Evolutionary conservation across 305 asterid species (phyloP).

Genomic region (Solanum hybrid): DNA sequence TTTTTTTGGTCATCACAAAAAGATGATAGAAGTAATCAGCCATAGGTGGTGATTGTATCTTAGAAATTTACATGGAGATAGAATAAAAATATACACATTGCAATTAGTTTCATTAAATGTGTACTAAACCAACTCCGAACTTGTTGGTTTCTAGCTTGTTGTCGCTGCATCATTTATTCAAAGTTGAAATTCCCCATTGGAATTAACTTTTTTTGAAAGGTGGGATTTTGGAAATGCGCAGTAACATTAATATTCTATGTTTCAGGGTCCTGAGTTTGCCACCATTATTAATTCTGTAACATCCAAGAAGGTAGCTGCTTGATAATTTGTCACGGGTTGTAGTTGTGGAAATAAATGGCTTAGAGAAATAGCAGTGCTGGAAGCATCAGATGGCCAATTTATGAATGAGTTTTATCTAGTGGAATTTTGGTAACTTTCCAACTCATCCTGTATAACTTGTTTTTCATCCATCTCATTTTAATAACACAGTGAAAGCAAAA

Average conservation of each 20-base stretch:
- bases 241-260: constrained; percentile 11
- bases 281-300: constrained; percentile 80
- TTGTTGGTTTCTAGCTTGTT: neutral
- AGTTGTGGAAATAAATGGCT: constrained; percentile 18
- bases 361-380: constrained; percentile 21
- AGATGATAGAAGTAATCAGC: neutral
- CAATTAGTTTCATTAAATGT: neutral
- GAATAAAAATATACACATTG: neutral
- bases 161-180: neutral
- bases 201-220: neutral
- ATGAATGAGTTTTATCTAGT: constrained; percentile 4
- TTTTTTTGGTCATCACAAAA: neutral
- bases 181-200: neutral
- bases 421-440: constrained; percentile 12
- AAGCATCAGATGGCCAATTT: constrained; percentile 10
- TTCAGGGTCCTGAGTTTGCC: constrained; percentile 85
- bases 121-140: neutral
- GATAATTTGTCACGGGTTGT: constrained; percentile 14
- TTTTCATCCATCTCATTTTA: neutral
- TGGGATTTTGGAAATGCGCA: neutral
- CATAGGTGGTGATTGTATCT: neutral
- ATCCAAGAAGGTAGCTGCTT: constrained; percentile 82
- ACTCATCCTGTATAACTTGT: neutral
- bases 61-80: neutral
- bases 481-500: neutral